phyloP scores from a whole-genome alignment of 352 stramenopile species.

The Phytophthora cactorum region DNA sequence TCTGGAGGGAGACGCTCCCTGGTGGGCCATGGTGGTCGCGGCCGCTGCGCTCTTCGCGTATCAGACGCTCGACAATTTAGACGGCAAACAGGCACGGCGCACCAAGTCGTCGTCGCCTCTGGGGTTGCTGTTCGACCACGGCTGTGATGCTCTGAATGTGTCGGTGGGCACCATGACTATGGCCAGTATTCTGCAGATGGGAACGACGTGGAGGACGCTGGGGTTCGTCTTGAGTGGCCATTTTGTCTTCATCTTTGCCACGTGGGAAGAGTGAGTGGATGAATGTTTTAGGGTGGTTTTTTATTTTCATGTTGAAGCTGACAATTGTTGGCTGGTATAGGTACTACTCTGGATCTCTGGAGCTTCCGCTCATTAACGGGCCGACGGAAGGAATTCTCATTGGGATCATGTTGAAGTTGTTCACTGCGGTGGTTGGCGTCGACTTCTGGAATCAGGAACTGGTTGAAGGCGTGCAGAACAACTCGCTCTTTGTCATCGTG shows the following conservation, averaged over 20 bases:
- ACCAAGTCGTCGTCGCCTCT: conserved; percentile 83
- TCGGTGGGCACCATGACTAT: conserved; percentile 87
- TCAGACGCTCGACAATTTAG: conserved; percentile 87
- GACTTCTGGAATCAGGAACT: conserved; percentile 77
- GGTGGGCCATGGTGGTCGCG: conserved; percentile 73
- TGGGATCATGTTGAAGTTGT: conserved; percentile 74
- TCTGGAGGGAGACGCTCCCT: conserved; percentile 69
- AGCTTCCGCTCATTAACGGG: conserved; percentile 97
- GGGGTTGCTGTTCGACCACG: conserved; percentile 87
- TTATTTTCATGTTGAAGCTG: conserved; percentile 6
- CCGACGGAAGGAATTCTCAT: conserved; percentile 96
- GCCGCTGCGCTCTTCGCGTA: conserved; percentile 74
- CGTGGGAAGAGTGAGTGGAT: conserved; percentile 80
- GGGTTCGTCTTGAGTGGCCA: conserved; percentile 77
- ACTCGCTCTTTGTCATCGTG: conserved; percentile 79
- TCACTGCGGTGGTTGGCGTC: conserved; percentile 65
- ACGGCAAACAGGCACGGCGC: conserved; percentile 83
- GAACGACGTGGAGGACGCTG: conserved; percentile 81
- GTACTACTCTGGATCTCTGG: conserved; percentile 95
- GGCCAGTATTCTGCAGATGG: conserved; percentile 77
- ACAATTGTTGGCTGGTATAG: conserved; percentile 28
- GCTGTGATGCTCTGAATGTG: conserved; percentile 85
- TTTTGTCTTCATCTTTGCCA: conserved; percentile 87
- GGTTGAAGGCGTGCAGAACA: conserved; percentile 76
- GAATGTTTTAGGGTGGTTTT: background rate